phyloP scores from a whole-genome alignment of 768 basidiomycete genomes.

The Cytidiella melzeri region DNA sequence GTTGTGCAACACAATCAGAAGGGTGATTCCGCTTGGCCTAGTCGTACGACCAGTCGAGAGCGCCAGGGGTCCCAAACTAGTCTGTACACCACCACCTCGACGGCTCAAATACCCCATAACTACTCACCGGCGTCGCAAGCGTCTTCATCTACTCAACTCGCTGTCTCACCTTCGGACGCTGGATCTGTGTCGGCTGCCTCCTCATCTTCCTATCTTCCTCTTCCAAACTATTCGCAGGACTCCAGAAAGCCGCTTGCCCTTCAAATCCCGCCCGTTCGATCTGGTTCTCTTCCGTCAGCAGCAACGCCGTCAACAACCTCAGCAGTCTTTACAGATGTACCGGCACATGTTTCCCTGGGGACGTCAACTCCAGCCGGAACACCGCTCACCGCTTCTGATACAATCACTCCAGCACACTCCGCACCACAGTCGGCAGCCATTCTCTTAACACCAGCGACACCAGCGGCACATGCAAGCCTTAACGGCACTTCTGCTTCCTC shows the following conservation, averaged over 20 bases:
- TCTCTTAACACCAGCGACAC: neutral
- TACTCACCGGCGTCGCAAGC: conserved; percentile 10
- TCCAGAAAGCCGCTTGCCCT: neutral
- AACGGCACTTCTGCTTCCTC: neutral
- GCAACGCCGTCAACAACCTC: neutral
- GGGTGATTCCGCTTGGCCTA: neutral
- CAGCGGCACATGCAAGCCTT: too few species aligned
- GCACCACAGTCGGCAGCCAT: neutral
- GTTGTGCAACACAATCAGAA: neutral
- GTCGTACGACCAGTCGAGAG: conserved; percentile 14
- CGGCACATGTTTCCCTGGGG: neutral
- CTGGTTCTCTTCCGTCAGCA: conserved; percentile 3
- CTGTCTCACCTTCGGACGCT: conserved; percentile 4
- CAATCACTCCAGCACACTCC: neutral
- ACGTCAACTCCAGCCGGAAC: neutral
- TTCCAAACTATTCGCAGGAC: neutral
- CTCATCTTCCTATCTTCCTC: conserved; percentile 2
- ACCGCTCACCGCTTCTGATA: neutral
- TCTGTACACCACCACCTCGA: conserved; percentile 4
- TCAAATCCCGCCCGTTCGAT: neutral
- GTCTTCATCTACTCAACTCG: conserved; percentile 8
- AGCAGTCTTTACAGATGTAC: neutral
- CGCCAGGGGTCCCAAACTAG: conserved; percentile 19
- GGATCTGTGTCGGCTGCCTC: conserved; percentile 5
- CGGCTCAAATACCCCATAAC: conserved; percentile 4